Percentiles rank a stretch among this genome's conserved stretches.
These are phyloP conservation scores for Eragrostis curvula DNA, from an alignment of 176 grass and related monocot species.

Conservation along the genomic window DNA sequence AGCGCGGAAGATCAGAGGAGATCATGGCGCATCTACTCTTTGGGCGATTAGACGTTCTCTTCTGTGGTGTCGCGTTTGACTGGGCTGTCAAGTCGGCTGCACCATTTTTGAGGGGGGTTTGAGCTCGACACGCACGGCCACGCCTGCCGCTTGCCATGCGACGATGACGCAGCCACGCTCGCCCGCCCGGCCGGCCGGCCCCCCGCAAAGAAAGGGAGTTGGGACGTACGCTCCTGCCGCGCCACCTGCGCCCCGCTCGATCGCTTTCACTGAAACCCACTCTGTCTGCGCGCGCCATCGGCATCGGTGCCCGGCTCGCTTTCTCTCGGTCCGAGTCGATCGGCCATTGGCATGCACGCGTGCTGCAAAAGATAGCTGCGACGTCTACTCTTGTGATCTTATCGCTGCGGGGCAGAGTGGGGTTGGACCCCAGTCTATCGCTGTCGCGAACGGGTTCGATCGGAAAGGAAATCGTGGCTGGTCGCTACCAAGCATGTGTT, in stretches of 20 bases:
- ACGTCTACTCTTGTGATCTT: conserved; percentile 12
- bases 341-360: conserved; percentile 31
- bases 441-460: not conserved
- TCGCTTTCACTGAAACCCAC: conserved; percentile 41
- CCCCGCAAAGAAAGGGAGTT: not conserved
- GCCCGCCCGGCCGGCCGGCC: not conserved
- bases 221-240: not conserved
- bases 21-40: not conserved
- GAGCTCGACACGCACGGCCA: not conserved
- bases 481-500: not conserved
- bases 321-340: conserved; percentile 41
- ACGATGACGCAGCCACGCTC: not conserved
- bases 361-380: conserved; percentile 34
- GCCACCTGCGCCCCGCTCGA: not conserved
- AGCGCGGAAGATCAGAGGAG: not conserved
- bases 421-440: conserved; percentile 10
- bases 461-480: not conserved
- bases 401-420: not conserved
- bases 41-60: conserved; percentile 18
- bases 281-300: not conserved
- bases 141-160: not conserved
- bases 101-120: not conserved
- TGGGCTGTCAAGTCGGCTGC: conserved; percentile 20
- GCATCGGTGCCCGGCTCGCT: conserved; percentile 31
- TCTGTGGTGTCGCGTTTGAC: conserved; percentile 16